Conservation (phyloP, 2,329 filamentous ascomycete genomes). For the Trichophaea hybrida region DNA sequence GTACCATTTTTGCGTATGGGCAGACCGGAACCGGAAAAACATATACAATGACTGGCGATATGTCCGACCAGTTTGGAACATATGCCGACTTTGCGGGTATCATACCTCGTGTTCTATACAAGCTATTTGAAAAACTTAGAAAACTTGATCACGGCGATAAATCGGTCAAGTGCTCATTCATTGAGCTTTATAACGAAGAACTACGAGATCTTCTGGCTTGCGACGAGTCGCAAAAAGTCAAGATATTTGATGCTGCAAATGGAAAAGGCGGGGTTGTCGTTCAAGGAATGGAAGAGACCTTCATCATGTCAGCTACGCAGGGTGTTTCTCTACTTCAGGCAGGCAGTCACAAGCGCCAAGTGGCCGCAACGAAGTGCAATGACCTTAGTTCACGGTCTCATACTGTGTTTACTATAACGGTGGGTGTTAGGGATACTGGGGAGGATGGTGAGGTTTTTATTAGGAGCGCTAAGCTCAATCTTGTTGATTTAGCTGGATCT, state of each 20-base stretch:
- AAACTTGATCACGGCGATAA: slow-evolving; percentile 59
- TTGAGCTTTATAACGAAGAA: slow-evolving; percentile 97
- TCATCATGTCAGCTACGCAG: slow-evolving; percentile 70
- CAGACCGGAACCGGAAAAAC: slow-evolving; percentile 98
- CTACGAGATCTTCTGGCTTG: slow-evolving; percentile 71
- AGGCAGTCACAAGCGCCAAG: slow-evolving; percentile 85
- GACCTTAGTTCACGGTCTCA: slow-evolving; percentile 94
- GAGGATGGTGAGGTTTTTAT: slow-evolving; percentile 82
- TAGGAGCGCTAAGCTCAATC: slow-evolving; percentile 81
- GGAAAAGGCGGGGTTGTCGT: slow-evolving; percentile 82
- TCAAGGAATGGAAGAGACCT: slow-evolving; percentile 93
- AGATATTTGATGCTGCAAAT: slow-evolving; percentile 84
- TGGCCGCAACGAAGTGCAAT: slow-evolving; percentile 99
- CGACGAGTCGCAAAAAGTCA: slow-evolving; percentile 59
- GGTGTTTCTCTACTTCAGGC: slow-evolving; percentile 80
- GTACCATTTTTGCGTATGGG: slow-evolving; percentile 96
- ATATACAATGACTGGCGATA: slow-evolving; percentile 98
- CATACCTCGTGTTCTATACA: slow-evolving; percentile 77
- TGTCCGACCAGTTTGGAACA: slow-evolving; percentile 72
- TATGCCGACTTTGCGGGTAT: slow-evolving; percentile 87
- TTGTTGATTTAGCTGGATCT: slow-evolving; percentile 91
- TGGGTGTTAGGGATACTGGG: slow-evolving; percentile 66
- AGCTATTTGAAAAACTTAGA: slow-evolving; percentile 74
- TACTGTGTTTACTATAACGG: slow-evolving; percentile 92
- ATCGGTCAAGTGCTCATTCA: slow-evolving; percentile 94